Conservation (phyloP, 139 green algal species). For the Chara braunii region DNA sequence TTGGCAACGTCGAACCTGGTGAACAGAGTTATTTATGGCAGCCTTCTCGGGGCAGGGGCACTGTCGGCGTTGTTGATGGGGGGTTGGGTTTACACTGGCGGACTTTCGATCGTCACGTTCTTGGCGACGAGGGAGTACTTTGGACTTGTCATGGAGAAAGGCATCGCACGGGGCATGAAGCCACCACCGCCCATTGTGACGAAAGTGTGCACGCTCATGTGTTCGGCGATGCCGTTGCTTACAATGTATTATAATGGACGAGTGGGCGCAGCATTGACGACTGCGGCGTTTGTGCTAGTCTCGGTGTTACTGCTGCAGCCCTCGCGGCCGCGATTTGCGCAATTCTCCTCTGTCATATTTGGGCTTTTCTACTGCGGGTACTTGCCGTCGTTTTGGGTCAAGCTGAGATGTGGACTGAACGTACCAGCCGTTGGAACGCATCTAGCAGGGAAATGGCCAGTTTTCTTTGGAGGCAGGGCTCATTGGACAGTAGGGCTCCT, state of each 20-base stretch:
- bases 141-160: slow-evolving; percentile 15
- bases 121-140: slow-evolving; percentile 27
- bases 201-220: slow-evolving; percentile 2
- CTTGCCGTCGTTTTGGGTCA: slow-evolving; percentile 51
- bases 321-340: slow-evolving; percentile 11
- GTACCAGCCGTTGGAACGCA: neutral
- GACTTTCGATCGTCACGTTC: slow-evolving; percentile 1
- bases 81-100: slow-evolving; percentile 16
- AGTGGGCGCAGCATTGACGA: neutral
- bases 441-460: slow-evolving; percentile 3
- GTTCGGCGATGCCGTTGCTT: slow-evolving; percentile 1
- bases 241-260: too few species aligned
- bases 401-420: slow-evolving; percentile 11
- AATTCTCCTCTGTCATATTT: slow-evolving; percentile 45
- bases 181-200: slow-evolving; percentile 1
- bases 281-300: slow-evolving; percentile 23
- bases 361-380: slow-evolving; percentile 53
- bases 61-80: slow-evolving; percentile 3
- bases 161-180: neutral
- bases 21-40: slow-evolving; percentile 29
- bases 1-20: too few species aligned
- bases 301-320: slow-evolving; percentile 31
- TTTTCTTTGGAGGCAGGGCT: slow-evolving; percentile 6
- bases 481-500: slow-evolving; percentile 46
- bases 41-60: slow-evolving; percentile 12